Evolutionary conservation across 2,329 filamentous ascomycete genomes (phyloP), one percentile per base, ranked within the genome.

Genomic region (Pseudogymnoascus sp.): DNA sequence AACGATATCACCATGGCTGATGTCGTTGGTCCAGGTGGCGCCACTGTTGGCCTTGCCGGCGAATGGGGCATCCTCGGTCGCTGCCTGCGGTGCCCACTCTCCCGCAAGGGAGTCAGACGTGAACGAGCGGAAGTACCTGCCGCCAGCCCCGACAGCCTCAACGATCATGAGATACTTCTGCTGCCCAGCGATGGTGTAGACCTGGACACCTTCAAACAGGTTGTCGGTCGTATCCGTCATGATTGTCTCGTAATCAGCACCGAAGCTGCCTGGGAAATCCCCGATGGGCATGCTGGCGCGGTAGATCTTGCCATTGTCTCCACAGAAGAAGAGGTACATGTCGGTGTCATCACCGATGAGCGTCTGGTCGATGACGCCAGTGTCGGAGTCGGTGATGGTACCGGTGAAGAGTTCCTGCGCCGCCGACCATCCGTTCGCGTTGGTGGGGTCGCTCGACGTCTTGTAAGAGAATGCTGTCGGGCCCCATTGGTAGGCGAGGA

Each of bases 311-410:
- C 84, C 84, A 63, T 87, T 85, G 71, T 88, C 84, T 6, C 82
- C 84, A 0, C 77, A 76, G 65, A 86, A 87, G 78, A 87, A 88
- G 3, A 88, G 74, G 65, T 86, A 86, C 81, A 86, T 85, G 71
- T 80, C 79, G 5, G 68, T 71, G 67, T 71, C 71, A 69, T 87
- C 84, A 38, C 80, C 82, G 63, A 87, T 86, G 60, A 86, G 64
- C 0, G 82, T 81, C 71, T 85, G 82, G 69, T 87, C 83, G 62
- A 88, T 86, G 9, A 74, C 67, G 0, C 81, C 82, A 0, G 79
- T 83, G 70, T 70, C 68, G 7, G 78, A 79, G 60, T 67, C 75
- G 0, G 74, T 68, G 65, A 86, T 81, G 18, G 68, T 75, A 10
- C 83, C 82, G 0, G 76, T 72, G 72, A 83, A 86, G 52, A 86